A percentile compares a stretch with the other conserved stretches of the same genome.
These are phyloP conservation scores for Vitis rupestris DNA, from an alignment of 164 flowering plant genomes.

Conservation along the genomic window DNA sequence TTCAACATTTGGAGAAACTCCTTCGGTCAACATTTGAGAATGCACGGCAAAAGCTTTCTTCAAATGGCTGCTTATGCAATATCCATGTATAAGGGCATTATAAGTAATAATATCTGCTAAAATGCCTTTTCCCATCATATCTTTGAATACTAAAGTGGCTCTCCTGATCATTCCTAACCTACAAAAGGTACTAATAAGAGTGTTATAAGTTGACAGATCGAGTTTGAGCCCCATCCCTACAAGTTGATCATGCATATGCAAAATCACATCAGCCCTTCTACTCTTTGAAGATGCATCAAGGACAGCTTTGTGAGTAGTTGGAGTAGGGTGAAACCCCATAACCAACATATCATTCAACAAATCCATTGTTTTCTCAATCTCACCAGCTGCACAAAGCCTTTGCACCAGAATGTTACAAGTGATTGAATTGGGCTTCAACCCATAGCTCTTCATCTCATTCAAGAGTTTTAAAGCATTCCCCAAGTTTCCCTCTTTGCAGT, in stretches of 20 bases:
- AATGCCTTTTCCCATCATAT: slow-evolving; percentile 62
- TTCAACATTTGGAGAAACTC: slow-evolving; percentile 54
- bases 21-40: slow-evolving; percentile 56
- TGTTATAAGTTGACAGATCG: slow-evolving; percentile 45
- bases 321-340: slow-evolving; percentile 41
- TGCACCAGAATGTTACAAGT: slow-evolving; percentile 54
- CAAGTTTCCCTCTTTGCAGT: slow-evolving; percentile 57
- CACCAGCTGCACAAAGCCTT: slow-evolving; percentile 58
- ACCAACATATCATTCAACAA: slow-evolving; percentile 56
- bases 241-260: slow-evolving; percentile 63
- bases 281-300: slow-evolving; percentile 57
- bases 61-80: slow-evolving; percentile 58
- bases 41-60: slow-evolving; percentile 47
- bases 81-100: slow-evolving; percentile 73
- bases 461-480: slow-evolving; percentile 51
- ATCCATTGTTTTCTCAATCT: slow-evolving; percentile 43
- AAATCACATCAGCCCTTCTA: slow-evolving; percentile 40
- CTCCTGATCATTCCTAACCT: slow-evolving; percentile 72
- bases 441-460: slow-evolving; percentile 59
- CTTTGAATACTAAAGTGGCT: slow-evolving; percentile 50
- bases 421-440: slow-evolving; percentile 48
- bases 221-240: slow-evolving; percentile 56
- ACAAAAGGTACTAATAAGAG: slow-evolving; percentile 61
- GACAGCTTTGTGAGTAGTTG: slow-evolving; percentile 45
- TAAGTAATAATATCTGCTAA: slow-evolving; percentile 58